phyloP scores from a whole-genome alignment of 2,329 filamentous ascomycete species.

The Aspergillus chevalieri region DNA sequence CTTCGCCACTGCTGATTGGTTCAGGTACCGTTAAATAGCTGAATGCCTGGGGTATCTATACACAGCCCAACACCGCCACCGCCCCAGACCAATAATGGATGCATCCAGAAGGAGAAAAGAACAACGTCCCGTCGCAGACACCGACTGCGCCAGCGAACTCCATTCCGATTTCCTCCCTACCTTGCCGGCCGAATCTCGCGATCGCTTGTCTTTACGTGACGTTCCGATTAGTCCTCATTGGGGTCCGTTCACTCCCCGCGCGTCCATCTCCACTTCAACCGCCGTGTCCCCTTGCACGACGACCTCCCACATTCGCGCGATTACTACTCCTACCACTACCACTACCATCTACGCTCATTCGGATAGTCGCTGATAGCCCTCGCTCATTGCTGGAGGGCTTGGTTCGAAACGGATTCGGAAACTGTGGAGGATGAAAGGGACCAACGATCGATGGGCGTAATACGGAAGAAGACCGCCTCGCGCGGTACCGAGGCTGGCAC shows the following conservation, averaged over 20 bases:
- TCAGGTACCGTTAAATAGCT: slow-evolving; percentile 9
- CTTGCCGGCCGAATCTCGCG: too few relatives aligned
- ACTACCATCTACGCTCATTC: neutral
- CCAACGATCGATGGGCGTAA: slow-evolving; percentile 69
- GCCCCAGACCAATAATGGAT: too few relatives aligned
- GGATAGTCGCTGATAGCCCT: slow-evolving; percentile 16
- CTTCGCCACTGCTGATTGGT: slow-evolving; percentile 8
- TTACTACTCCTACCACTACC: neutral
- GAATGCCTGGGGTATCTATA: neutral
- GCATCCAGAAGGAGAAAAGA: too few relatives aligned
- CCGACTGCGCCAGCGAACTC: neutral
- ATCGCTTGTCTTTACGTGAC: too few relatives aligned
- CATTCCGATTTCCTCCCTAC: too few relatives aligned
- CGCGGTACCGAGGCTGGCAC: slow-evolving; percentile 80
- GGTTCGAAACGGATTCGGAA: slow-evolving; percentile 27
- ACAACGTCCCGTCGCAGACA: slow-evolving; percentile 1
- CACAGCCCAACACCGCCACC: too few relatives aligned
- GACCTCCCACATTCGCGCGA: slow-evolving; percentile 1
- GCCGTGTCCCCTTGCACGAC: slow-evolving; percentile 11
- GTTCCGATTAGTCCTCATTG: too few relatives aligned
- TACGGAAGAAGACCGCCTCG: slow-evolving; percentile 88
- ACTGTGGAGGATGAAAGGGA: slow-evolving; percentile 35
- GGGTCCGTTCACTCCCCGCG: slow-evolving; percentile 1
- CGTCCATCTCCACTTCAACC: slow-evolving; percentile 8
- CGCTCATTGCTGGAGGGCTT: slow-evolving; percentile 23